Evolutionary conservation across 805 yeast genomes (phyloP), one percentile per base, ranked within the genome.

Genomic region (Dipodascopsis tothii): DNA sequence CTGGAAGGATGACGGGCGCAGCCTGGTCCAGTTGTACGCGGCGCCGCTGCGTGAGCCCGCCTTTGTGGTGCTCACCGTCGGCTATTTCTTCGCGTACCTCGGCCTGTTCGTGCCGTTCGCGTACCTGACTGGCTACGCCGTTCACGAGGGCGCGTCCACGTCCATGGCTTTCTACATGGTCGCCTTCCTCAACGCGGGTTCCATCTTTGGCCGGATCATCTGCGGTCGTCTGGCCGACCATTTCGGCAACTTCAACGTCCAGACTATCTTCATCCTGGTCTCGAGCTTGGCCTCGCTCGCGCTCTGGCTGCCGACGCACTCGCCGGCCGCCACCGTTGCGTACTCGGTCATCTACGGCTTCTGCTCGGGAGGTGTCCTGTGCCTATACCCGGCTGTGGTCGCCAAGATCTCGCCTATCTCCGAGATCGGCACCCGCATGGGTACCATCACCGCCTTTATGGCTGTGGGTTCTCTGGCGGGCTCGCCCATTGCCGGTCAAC

Each of bases 401-500:
- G 63, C 66, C 1, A 51, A 52, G 30, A 43, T 49, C 19, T 59
- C 64, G 3, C 51, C 56, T 2, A 52, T 60, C 41, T 43, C 55
- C 25, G 51, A 56, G 21, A 51, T 60, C 20, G 65, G 67, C 6
- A 56, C 57, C 3, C 50, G 65, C 5, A 81, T 84, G 84, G 84
- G 84, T 2, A 44, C 77, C 33, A 72, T 85, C 1, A 66, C 82
- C 33, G 67, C 73, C 5, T 57, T 71, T 5, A 78, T 81, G 33
- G 72, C 88, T 0, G 70, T 74, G 54, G 78, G 73, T 2, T 50
- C 57, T 11, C 56, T 62, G 4, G 45, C 60, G 1, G 62, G 61
- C 1, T 54, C 60, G 4, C 64, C 66, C 3, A 38, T 61, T 21
- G 64, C 61, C 2, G 66, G 66, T 9, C 50, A 48, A 2, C 25